phyloP scores from a whole-genome alignment of 257 asterid species.

The Perilla frutescens region DNA sequence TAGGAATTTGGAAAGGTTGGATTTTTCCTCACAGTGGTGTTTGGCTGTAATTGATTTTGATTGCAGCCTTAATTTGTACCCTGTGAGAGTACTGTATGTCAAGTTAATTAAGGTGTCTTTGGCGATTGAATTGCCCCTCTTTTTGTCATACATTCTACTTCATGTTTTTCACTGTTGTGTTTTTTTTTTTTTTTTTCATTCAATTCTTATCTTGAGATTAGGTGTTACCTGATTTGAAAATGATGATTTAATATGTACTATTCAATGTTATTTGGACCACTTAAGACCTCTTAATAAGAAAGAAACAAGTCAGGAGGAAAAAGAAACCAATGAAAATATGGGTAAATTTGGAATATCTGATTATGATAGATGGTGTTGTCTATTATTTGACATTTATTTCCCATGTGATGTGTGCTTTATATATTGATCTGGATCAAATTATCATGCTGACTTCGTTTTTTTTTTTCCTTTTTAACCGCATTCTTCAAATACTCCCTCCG shows the following conservation, averaged over 20 bases:
- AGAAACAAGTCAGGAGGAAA: slow-evolving; percentile 8
- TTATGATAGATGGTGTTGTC: slow-evolving; percentile 27
- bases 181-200: not conserved
- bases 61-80: slow-evolving; percentile 43
- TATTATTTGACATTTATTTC: slow-evolving; percentile 22
- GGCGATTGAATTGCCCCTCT: not conserved
- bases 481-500: no score
- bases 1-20: slow-evolving; percentile 36
- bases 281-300: not conserved
- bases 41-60: slow-evolving; percentile 39
- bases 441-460: no score
- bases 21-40: slow-evolving; percentile 63
- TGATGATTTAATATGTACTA: slow-evolving; percentile 6
- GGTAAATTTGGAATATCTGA: slow-evolving; percentile 4
- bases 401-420: slow-evolving; percentile 31
- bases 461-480: no score
- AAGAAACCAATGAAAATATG: not conserved
- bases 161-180: not conserved
- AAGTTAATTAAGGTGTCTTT: not conserved
- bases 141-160: slow-evolving; percentile 2
- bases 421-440: not conserved
- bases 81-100: slow-evolving; percentile 48
- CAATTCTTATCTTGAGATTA: not conserved
- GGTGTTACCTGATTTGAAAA: not conserved
- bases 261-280: not conserved